Evolutionary conservation across 2,329 filamentous ascomycete species (phyloP).

Genomic region (Neofusicoccum kwambonambiense): DNA sequence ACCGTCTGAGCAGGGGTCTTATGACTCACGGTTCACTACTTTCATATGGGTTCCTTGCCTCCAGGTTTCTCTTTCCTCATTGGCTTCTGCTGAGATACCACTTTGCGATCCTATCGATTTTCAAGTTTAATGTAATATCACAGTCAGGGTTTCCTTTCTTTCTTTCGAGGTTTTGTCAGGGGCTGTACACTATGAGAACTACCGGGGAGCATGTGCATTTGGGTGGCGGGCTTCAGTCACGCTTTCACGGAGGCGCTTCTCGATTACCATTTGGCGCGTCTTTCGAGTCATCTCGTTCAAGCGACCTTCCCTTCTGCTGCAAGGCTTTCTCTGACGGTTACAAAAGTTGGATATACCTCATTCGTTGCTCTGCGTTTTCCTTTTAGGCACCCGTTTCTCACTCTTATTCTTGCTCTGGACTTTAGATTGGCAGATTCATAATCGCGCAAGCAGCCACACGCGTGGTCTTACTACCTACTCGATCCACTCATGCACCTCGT

Average conservation of each 20-base stretch:
- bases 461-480: not conserved
- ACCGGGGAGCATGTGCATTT: constrained; percentile 6
- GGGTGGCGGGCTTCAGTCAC: constrained; percentile 6
- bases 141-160: not conserved
- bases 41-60: not conserved
- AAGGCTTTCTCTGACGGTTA: not conserved
- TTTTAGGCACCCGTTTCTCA: not conserved
- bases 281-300: constrained; percentile 11
- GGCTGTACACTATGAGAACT: constrained; percentile 6
- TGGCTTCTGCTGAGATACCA: constrained; percentile 16
- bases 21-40: not conserved
- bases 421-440: constrained; percentile 4
- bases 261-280: constrained; percentile 1
- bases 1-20: not conserved
- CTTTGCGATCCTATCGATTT: constrained; percentile 10
- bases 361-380: not conserved
- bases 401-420: not conserved
- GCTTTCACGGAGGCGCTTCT: constrained; percentile 11
- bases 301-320: not conserved
- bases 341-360: constrained; percentile 14
- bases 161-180: not conserved
- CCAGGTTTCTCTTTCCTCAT: not conserved
- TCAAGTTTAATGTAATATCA: constrained; percentile 1
- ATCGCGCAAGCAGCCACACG: constrained; percentile 3
- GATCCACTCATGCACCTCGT: not conserved